Evolutionary conservation across 2,329 filamentous ascomycete species (phyloP).

Genomic region (Cercospora sp.): DNA sequence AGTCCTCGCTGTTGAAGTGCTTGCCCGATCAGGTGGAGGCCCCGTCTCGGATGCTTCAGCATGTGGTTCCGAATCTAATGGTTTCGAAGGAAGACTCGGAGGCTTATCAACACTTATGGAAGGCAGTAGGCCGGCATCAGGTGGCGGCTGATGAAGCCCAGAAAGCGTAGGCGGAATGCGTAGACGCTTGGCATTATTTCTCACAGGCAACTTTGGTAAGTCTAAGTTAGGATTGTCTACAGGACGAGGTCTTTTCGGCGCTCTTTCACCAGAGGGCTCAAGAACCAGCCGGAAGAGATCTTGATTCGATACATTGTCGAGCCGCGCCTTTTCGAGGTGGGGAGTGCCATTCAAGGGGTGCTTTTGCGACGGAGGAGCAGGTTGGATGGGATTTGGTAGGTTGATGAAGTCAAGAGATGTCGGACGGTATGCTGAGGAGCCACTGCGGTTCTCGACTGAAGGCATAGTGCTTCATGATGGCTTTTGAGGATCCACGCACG

Average conservation of each 20-base stretch:
- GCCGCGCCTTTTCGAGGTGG: constrained; percentile 27
- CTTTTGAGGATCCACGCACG: neutral
- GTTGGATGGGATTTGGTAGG: constrained; percentile 41
- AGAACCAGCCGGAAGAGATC: constrained; percentile 33
- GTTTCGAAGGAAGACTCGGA: constrained; percentile 18
- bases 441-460: constrained; percentile 13
- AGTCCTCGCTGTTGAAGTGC: constrained; percentile 19
- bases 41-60: neutral
- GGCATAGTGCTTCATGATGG: constrained; percentile 15
- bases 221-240: constrained; percentile 26
- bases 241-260: constrained; percentile 32
- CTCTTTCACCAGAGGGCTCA: constrained; percentile 37
- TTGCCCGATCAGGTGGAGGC: neutral
- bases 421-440: constrained; percentile 28
- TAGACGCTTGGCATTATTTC: constrained; percentile 37
- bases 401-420: constrained; percentile 40
- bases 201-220: constrained; percentile 42
- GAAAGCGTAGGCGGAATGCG: constrained; percentile 55
- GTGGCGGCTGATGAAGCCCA: constrained; percentile 63
- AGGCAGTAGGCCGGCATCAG: constrained; percentile 61
- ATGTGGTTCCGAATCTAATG: neutral
- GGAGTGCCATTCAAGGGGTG: constrained; percentile 39
- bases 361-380: constrained; percentile 37
- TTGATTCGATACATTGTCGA: constrained; percentile 32
- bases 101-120: constrained; percentile 51